A percentile compares a stretch with the other conserved stretches of the same genome.
phyloP scores from a whole-genome alignment of 2,329 filamentous ascomycete species.

The Diplodia corticola region DNA sequence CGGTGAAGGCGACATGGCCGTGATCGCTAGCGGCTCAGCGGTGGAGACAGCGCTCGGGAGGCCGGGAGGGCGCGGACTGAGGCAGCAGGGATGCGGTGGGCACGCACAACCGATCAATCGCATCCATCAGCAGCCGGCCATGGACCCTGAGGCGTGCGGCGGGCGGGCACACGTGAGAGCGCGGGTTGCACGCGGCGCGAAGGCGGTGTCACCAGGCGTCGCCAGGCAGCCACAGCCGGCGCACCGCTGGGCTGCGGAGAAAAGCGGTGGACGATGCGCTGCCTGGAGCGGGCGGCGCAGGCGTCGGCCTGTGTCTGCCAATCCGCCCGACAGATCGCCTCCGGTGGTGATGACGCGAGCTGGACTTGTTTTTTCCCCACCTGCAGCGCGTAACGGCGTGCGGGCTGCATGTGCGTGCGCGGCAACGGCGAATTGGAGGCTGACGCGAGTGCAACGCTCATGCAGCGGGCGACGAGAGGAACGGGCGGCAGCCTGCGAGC shows the following conservation, averaged over 20 bases:
- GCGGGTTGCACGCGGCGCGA: neutral
- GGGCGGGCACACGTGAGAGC: slow-evolving; percentile 12
- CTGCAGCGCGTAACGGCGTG: slow-evolving; percentile 14
- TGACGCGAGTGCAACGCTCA: slow-evolving; percentile 19
- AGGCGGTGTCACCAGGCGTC: neutral
- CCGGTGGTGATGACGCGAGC: slow-evolving; percentile 5
- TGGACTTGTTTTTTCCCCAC: neutral
- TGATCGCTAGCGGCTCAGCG: slow-evolving; percentile 12
- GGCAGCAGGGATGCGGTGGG: neutral
- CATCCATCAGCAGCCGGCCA: neutral
- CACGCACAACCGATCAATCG: neutral
- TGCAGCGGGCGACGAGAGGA: slow-evolving; percentile 17
- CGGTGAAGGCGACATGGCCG: slow-evolving; percentile 1
- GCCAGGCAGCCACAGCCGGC: slow-evolving; percentile 4
- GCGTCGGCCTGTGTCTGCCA: slow-evolving; percentile 5
- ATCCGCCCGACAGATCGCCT: slow-evolving; percentile 9
- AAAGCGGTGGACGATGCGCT: slow-evolving; percentile 11
- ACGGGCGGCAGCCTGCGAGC: neutral
- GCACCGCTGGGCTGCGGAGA: neutral
- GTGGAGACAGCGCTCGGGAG: neutral
- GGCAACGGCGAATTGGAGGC: neutral
- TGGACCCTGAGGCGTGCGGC: no score
- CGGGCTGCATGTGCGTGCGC: neutral
- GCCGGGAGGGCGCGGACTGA: neutral
- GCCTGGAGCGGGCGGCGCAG: neutral